Conservation (phyloP, 1,284 basidiomycete species). For the Papiliotrema terrestris region DNA sequence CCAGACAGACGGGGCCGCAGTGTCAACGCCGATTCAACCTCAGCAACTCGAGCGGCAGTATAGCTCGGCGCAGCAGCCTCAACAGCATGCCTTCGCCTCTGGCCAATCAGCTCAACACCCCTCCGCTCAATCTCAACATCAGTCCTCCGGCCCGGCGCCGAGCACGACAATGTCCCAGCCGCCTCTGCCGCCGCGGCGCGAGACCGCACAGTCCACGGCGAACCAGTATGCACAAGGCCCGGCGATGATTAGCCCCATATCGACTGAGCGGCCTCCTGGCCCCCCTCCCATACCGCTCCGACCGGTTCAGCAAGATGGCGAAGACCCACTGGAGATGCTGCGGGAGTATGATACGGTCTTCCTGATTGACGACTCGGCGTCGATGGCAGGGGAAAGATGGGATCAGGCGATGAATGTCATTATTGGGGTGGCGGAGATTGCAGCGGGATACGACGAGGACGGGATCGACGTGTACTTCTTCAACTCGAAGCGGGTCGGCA, state of each 20-base stretch:
- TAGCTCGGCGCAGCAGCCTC: background rate
- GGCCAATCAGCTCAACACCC: no score
- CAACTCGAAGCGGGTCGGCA: slow-evolving; percentile 45
- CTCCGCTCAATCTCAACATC: background rate
- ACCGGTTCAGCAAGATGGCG: no score
- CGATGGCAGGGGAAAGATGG: slow-evolving; percentile 45
- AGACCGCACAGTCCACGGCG: background rate
- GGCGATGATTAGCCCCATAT: no score
- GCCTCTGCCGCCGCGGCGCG: slow-evolving; percentile 6
- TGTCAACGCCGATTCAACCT: no score
- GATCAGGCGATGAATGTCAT: slow-evolving; percentile 34
- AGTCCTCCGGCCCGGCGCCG: background rate
- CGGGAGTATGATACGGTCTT: slow-evolving; percentile 46
- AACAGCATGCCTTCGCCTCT: no score
- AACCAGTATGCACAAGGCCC: no score
- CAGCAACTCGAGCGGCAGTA: no score
- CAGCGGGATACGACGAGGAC: slow-evolving; percentile 38
- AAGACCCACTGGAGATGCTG: slow-evolving; percentile 40
- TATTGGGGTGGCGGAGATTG: slow-evolving; percentile 39
- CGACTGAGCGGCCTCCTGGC: no score
- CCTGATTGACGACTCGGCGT: slow-evolving; percentile 41
- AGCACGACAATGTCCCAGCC: slow-evolving; percentile 6
- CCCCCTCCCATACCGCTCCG: no score
- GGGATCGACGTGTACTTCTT: slow-evolving; percentile 47
- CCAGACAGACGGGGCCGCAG: background rate